Evolutionary conservation across 169 alveolate genomes (phyloP).

Genomic region (Toxoplasma gondii): DNA sequence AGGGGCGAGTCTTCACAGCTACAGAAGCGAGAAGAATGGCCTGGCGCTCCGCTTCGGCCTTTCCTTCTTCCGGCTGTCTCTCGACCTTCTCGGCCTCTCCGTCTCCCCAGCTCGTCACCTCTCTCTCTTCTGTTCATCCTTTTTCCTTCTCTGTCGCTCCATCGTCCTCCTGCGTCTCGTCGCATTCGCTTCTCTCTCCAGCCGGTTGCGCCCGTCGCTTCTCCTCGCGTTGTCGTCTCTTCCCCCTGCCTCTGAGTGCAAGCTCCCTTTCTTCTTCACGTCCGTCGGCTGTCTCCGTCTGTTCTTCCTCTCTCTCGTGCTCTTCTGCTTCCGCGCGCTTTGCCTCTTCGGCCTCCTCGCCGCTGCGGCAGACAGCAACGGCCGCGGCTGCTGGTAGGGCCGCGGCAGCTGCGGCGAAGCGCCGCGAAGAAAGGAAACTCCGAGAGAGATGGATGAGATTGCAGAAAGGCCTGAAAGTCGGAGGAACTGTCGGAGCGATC

Average conservation of each 20-base stretch:
- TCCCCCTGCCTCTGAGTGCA: neutral
- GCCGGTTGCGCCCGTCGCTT: neutral
- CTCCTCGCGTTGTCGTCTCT: neutral
- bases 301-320: neutral
- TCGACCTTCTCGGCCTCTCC: neutral
- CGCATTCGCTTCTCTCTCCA: too few species aligned
- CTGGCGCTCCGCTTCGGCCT: too few species aligned
- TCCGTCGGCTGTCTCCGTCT: neutral
- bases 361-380: neutral
- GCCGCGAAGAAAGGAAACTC: neutral
- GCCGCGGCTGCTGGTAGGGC: conserved; percentile 1
- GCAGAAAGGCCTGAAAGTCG: conserved; percentile 1
- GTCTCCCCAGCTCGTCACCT: neutral
- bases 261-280: neutral
- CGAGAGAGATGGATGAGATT: neutral
- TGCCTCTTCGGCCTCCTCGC: neutral
- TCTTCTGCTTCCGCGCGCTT: neutral
- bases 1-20: too few species aligned
- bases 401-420: neutral
- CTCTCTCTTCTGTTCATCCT: neutral
- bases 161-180: neutral
- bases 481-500: neutral
- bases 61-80: neutral
- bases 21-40: too few species aligned
- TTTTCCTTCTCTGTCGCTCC: neutral